These are phyloP conservation scores for Amanita exitialis DNA, from an alignment of 768 basidiomycete species.

Conservation along the genomic window DNA sequence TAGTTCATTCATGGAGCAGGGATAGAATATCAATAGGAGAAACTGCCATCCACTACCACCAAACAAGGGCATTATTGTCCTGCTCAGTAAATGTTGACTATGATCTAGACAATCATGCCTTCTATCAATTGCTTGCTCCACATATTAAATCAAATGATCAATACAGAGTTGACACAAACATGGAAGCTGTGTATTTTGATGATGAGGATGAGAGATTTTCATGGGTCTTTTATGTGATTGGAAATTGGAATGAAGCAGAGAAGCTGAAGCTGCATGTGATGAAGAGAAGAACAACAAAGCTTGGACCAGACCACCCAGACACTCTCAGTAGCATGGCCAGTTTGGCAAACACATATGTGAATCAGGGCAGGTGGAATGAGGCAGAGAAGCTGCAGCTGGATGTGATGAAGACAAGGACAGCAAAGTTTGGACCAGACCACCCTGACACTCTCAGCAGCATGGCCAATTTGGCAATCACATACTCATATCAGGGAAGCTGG, in stretches of 20 bases:
- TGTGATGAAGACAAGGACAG: neutral
- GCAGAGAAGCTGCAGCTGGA: neutral
- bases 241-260: neutral
- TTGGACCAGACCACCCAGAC: neutral
- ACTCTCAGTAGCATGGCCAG: neutral
- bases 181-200: neutral
- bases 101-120: neutral
- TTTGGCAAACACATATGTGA: neutral
- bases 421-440: neutral
- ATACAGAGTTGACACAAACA: neutral
- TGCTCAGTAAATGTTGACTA: neutral
- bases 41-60: neutral
- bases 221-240: neutral
- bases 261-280: neutral
- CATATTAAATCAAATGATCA: neutral
- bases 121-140: too few relatives aligned
- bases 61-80: neutral
- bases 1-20: constrained; percentile 8
- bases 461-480: neutral
- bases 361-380: neutral
- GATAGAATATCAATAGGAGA: neutral
- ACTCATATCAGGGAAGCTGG: too few relatives aligned
- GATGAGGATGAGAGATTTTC: neutral
- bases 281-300: neutral
- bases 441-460: neutral